These are phyloP conservation scores for Annulohypoxylon bovei DNA, from an alignment of 495 filamentous ascomycete species.

Conservation along the genomic window DNA sequence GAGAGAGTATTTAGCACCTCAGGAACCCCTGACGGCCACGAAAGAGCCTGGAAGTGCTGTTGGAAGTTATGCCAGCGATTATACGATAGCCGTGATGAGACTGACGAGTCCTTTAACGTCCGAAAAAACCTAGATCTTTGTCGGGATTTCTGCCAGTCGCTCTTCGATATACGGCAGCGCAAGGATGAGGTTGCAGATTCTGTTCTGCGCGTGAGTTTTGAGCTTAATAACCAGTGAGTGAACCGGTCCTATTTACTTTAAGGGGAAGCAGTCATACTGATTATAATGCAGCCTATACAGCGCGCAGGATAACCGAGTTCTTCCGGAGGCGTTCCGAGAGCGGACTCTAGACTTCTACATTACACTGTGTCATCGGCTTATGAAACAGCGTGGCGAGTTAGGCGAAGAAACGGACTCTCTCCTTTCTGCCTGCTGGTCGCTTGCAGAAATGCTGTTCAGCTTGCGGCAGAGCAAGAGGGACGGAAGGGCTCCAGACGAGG, in stretches of 20 bases:
- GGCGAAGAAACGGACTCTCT: slow-evolving; percentile 84
- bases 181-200: slow-evolving; percentile 83
- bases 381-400: slow-evolving; percentile 85
- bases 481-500: slow-evolving; percentile 77
- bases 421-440: slow-evolving; percentile 85
- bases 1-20: slow-evolving; percentile 77
- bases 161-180: slow-evolving; percentile 83
- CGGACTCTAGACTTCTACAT: slow-evolving; percentile 93
- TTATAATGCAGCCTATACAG: slow-evolving; percentile 73
- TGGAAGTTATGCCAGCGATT: slow-evolving; percentile 90
- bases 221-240: slow-evolving; percentile 85
- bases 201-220: slow-evolving; percentile 88
- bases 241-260: not conserved
- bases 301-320: slow-evolving; percentile 78
- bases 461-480: slow-evolving; percentile 84
- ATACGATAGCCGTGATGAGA: slow-evolving; percentile 80
- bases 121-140: slow-evolving; percentile 84
- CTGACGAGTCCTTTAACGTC: slow-evolving; percentile 73
- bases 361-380: slow-evolving; percentile 88
- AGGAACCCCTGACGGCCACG: slow-evolving; percentile 76
- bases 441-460: slow-evolving; percentile 94
- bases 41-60: slow-evolving; percentile 89
- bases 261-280: not conserved
- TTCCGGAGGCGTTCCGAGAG: slow-evolving; percentile 90
- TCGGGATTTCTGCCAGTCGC: slow-evolving; percentile 87